Evolutionary conservation across 495 filamentous ascomycete species (phyloP).

Genomic region (Venustampulla echinocandica): DNA sequence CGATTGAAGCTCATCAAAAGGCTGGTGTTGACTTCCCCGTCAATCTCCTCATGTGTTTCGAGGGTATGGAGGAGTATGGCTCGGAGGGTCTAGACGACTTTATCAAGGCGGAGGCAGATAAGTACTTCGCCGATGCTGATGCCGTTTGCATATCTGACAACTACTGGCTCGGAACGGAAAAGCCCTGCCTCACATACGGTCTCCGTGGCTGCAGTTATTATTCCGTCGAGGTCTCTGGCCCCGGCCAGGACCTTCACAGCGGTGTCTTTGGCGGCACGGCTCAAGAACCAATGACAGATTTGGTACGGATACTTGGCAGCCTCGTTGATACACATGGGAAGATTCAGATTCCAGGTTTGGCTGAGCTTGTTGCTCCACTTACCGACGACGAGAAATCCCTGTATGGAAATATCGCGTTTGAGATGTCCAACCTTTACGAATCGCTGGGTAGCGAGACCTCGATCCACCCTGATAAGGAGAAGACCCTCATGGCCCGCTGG

Average conservation of each 20-base stretch:
- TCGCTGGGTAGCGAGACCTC: conserved; percentile 78
- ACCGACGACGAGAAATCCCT: conserved; percentile 77
- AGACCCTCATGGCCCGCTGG: conserved; percentile 91
- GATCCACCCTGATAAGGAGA: conserved; percentile 77
- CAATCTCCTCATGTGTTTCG: conserved; percentile 98
- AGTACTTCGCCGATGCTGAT: conserved; percentile 89
- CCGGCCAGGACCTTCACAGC: conserved; percentile 88
- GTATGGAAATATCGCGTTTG: conserved; percentile 81
- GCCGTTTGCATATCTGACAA: conserved; percentile 99
- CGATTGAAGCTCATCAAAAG: conserved; percentile 93
- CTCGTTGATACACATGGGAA: conserved; percentile 85
- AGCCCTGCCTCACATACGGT: conserved; percentile 95
- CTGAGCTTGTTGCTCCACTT: conserved; percentile 82
- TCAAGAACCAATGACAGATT: conserved; percentile 96
- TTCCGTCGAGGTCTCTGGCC: conserved; percentile 75
- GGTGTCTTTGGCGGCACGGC: conserved; percentile 94
- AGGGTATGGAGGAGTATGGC: conserved; percentile 99
- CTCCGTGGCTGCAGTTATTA: conserved; percentile 98
- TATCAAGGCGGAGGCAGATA: conserved; percentile 78
- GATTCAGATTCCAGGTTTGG: conserved; percentile 81
- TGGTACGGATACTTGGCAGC: conserved; percentile 69
- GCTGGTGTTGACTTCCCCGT: conserved; percentile 92
- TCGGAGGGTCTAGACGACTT: conserved; percentile 94
- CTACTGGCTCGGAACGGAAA: conserved; percentile 99
- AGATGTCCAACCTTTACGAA: conserved; percentile 89